Conservation (phyloP, 441 rosid genomes). For the Aquilaria agallochum region DNA sequence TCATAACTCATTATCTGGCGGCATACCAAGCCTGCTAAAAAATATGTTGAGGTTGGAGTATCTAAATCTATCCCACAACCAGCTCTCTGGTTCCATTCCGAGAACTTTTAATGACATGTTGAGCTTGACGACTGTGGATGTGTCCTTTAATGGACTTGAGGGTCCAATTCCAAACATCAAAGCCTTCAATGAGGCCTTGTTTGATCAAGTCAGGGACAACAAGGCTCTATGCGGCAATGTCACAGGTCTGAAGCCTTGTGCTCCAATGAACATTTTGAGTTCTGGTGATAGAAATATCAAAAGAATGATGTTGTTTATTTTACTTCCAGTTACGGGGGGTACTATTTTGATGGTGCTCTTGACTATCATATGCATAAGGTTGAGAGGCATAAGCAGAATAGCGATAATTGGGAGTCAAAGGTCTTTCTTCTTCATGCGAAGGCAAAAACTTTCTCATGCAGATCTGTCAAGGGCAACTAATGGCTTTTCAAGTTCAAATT, state of each 20-base stretch:
- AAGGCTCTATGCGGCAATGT: slow-evolving; percentile 25
- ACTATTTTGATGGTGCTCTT: neutral
- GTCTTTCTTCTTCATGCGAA: neutral
- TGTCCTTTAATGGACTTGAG: slow-evolving; percentile 27
- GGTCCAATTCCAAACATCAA: slow-evolving; percentile 27
- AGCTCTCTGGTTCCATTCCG: slow-evolving; percentile 29
- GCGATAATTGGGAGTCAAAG: no score
- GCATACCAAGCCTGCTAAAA: slow-evolving; percentile 22
- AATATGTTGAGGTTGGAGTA: slow-evolving; percentile 18
- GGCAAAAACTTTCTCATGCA: slow-evolving; percentile 3
- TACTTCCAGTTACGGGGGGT: neutral
- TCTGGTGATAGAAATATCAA: neutral
- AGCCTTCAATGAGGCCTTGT: slow-evolving; percentile 11
- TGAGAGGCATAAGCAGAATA: no score
- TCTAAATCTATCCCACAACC: slow-evolving; percentile 30
- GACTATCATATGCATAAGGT: no score
- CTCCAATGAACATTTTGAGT: neutral
- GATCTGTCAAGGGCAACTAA: slow-evolving; percentile 9
- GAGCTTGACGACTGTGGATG: slow-evolving; percentile 20
- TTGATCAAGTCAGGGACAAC: slow-evolving; percentile 22
- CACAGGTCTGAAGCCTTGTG: slow-evolving; percentile 27
- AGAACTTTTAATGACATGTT: slow-evolving; percentile 12
- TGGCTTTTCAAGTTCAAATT: slow-evolving; percentile 6
- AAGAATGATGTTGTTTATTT: neutral
- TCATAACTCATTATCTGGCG: slow-evolving; percentile 20